phyloP scores from a whole-genome alignment of 2,329 filamentous ascomycete genomes.

The Ambrosiella cleistominuta region DNA sequence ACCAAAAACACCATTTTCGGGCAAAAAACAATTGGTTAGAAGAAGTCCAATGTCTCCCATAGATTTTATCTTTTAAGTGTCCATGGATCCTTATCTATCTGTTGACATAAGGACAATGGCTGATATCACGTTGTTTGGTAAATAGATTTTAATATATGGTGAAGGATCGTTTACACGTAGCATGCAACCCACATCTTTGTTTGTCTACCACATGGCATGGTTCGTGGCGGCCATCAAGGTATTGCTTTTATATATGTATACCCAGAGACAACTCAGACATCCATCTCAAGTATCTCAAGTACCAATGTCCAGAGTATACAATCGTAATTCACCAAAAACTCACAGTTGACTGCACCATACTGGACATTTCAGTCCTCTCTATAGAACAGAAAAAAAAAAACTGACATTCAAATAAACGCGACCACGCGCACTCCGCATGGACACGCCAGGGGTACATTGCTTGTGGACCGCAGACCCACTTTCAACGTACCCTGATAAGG shows the following conservation, averaged over 20 bases:
- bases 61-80: too few species aligned
- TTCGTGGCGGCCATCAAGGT: background rate
- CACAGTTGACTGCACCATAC: background rate
- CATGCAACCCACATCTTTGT: background rate
- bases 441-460: background rate
- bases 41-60: too few species aligned
- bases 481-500: background rate
- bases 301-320: background rate
- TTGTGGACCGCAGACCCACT: background rate
- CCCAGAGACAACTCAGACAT: background rate
- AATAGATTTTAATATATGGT: too few species aligned
- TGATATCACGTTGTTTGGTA: too few species aligned
- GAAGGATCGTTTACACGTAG: too few species aligned
- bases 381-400: background rate
- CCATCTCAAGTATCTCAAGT: too few species aligned
- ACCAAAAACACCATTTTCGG: too few species aligned
- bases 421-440: background rate
- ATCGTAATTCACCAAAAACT: background rate
- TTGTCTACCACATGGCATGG: background rate
- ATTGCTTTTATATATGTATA: background rate
- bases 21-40: too few species aligned
- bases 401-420: background rate
- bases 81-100: too few species aligned
- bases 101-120: too few species aligned
- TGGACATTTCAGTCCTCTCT: background rate